Percentiles rank a stretch among this genome's conserved stretches.
phyloP scores from a whole-genome alignment of 2,329 filamentous ascomycete genomes.

The Emergomyces orientalis region DNA sequence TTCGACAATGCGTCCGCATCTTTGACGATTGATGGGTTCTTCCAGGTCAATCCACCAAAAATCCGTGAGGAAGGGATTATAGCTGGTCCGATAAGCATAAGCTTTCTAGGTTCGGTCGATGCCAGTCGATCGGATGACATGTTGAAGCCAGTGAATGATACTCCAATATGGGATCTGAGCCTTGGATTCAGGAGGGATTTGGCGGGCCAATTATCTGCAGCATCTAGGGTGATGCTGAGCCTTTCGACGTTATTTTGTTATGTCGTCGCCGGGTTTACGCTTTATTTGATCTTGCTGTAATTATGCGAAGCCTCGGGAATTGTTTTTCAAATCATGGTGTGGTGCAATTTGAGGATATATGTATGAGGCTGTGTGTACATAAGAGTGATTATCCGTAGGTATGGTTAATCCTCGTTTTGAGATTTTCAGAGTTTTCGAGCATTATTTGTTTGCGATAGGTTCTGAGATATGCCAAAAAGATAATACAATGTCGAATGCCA shows the following conservation, averaged over 20 bases:
- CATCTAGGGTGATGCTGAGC: background rate
- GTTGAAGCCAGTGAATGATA: background rate
- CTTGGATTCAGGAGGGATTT: constrained; percentile 1
- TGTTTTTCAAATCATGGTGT: background rate
- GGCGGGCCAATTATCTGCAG: background rate
- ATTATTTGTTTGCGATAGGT: no score
- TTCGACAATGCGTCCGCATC: background rate
- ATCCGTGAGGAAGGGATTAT: background rate
- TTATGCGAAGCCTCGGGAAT: background rate
- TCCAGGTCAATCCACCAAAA: background rate
- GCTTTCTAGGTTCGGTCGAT: constrained; percentile 1
- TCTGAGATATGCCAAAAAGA: background rate
- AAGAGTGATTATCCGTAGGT: background rate
- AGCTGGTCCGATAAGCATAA: background rate
- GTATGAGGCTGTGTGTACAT: background rate
- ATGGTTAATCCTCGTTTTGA: background rate
- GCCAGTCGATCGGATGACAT: background rate
- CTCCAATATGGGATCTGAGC: background rate
- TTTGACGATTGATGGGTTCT: background rate
- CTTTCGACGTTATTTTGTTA: background rate
- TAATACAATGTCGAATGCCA: background rate
- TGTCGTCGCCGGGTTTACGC: background rate
- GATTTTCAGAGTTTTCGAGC: background rate
- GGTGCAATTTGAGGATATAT: background rate
- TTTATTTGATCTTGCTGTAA: background rate